Evolutionary conservation across 176 grass and related monocot genomes (phyloP).

Genomic region (Guadua angustifolia): DNA sequence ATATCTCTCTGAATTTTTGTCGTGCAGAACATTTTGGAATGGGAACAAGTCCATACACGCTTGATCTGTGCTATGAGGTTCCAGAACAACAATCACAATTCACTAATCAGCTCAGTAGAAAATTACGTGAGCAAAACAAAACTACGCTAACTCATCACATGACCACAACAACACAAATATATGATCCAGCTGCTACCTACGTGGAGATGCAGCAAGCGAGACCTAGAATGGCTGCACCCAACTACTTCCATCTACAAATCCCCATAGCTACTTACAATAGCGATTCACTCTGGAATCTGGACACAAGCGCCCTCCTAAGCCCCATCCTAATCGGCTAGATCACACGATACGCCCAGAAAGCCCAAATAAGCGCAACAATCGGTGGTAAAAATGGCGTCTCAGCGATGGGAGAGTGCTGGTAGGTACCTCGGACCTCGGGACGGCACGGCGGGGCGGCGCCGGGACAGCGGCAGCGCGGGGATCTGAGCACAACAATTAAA

Average conservation of each 20-base stretch:
- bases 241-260: not conserved
- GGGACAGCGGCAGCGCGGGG: no score
- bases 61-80: not conserved
- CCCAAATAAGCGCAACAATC: not conserved
- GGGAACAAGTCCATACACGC: not conserved
- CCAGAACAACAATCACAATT: not conserved
- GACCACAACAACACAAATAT: not conserved
- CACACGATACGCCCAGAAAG: not conserved
- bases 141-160: not conserved
- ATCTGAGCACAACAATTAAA: no score
- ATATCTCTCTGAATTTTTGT: not conserved
- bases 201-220: not conserved
- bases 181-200: conserved; percentile 24
- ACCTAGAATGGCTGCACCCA: not conserved
- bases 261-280: not conserved
- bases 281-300: conserved; percentile 2
- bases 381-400: not conserved
- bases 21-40: not conserved
- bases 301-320: not conserved
- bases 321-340: conserved; percentile 27
- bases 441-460: not conserved
- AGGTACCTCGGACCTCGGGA: conserved; percentile 59
- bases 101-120: not conserved
- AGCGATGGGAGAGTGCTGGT: conserved; percentile 7
- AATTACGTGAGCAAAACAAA: not conserved